Evolutionary conservation across 306 rosid species (phyloP).

Genomic region (Quercus dentata): DNA sequence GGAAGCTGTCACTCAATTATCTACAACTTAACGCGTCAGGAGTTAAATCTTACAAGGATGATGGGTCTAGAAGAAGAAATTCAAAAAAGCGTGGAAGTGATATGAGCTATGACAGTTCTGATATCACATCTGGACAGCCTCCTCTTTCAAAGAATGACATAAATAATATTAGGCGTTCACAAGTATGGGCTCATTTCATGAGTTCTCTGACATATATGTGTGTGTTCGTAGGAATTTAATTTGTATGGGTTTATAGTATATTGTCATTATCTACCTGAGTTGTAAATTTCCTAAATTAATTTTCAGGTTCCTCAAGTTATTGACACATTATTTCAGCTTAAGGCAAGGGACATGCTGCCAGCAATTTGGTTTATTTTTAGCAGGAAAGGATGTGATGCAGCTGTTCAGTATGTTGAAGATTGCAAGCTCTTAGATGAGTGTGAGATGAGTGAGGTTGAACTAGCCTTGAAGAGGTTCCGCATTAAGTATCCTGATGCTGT

Average conservation of each 20-base stretch:
- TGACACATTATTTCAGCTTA: conserved; percentile 84
- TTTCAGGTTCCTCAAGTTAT: conserved; percentile 86
- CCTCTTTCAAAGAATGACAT: conserved; percentile 83
- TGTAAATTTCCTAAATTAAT: neutral
- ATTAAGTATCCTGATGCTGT: conserved; percentile 90
- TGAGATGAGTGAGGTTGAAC: conserved; percentile 82
- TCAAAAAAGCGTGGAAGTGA: conserved; percentile 49
- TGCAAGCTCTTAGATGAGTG: conserved; percentile 76
- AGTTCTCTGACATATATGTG: conserved; percentile 5
- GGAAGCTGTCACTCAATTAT: conserved; percentile 89
- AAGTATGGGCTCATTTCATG: conserved; percentile 51
- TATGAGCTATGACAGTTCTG: conserved; percentile 49
- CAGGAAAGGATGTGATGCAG: conserved; percentile 97
- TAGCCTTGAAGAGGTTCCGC: conserved; percentile 86
- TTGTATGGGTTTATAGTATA: neutral
- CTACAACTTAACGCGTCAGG: conserved; percentile 74
- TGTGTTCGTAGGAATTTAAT: neutral
- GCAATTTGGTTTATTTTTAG: conserved; percentile 99
- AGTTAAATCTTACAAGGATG: conserved; percentile 61
- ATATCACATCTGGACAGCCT: conserved; percentile 52
- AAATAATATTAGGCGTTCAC: conserved; percentile 76
- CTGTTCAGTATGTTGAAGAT: conserved; percentile 79
- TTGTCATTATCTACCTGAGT: neutral
- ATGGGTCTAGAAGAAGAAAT: conserved; percentile 63
- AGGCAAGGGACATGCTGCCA: conserved; percentile 85